These are phyloP conservation scores for Neonectria neomacrospora DNA, from an alignment of 2,329 filamentous ascomycete genomes.

Conservation along the genomic window DNA sequence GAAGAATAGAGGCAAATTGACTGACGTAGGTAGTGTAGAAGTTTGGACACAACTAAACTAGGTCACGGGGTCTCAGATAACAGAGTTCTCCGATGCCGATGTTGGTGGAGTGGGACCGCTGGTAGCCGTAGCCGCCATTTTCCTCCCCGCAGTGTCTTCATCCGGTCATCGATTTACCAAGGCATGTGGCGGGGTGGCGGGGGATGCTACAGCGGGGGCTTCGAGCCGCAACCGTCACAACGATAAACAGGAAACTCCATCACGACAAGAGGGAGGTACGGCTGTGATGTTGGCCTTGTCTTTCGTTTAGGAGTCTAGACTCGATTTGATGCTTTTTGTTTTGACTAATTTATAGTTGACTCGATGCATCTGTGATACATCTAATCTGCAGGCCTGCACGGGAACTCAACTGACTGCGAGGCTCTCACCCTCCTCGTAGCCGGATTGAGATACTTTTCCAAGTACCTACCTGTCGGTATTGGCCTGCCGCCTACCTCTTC, in stretches of 20 bases:
- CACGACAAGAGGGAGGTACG: neutral
- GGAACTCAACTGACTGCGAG: too few species aligned
- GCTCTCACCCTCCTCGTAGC: too few species aligned
- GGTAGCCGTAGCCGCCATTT: constrained; percentile 6
- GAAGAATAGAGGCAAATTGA: neutral
- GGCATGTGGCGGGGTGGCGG: constrained; percentile 1
- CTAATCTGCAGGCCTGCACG: neutral
- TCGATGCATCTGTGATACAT: neutral
- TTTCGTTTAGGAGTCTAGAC: neutral
- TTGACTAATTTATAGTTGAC: neutral
- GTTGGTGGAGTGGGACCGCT: neutral
- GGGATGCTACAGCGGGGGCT: neutral
- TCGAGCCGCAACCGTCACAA: neutral
- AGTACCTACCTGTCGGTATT: neutral
- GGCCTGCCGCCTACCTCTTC: too few species aligned
- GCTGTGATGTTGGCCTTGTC: too few species aligned
- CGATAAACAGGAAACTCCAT: neutral
- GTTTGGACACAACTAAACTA: constrained; percentile 2
- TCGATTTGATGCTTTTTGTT: neutral
- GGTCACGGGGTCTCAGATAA: constrained; percentile 9
- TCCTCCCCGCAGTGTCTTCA: constrained; percentile 4
- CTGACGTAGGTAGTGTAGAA: constrained; percentile 1
- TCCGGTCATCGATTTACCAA: neutral
- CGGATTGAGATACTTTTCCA: neutral
- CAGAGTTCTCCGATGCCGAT: neutral